Percentiles rank a stretch among this genome's conserved stretches.
phyloP scores from a whole-genome alignment of 306 rosid species.

The Castanea mollissima region DNA sequence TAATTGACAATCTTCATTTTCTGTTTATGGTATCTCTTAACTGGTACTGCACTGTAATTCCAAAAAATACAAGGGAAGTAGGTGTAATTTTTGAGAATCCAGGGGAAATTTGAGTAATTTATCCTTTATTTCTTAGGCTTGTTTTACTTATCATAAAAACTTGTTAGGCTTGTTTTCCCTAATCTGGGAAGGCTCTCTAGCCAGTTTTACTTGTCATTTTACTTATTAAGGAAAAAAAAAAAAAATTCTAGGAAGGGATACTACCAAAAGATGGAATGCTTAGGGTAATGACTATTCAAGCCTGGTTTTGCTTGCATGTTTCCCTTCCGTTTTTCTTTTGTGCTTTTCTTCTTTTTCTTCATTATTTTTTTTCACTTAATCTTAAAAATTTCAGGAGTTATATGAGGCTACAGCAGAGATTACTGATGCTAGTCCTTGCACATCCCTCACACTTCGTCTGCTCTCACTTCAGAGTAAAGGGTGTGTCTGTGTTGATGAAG shows the following conservation, averaged over 20 bases:
- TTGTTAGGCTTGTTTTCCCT: too few species aligned
- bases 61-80: neutral
- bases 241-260: neutral
- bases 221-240: too few species aligned
- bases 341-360: neutral
- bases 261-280: neutral
- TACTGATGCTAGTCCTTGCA: constrained; percentile 68
- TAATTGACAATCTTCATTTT: neutral
- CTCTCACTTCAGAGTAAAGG: constrained; percentile 78
- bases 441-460: constrained; percentile 70
- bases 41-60: neutral
- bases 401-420: constrained; percentile 93
- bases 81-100: neutral
- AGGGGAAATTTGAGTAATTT: neutral
- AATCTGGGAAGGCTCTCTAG: too few species aligned
- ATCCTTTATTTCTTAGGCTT: neutral
- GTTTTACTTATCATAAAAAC: neutral
- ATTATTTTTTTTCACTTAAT: neutral
- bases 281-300: neutral
- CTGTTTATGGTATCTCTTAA: neutral
- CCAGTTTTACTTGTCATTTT: too few species aligned
- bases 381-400: constrained; percentile 50
- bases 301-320: neutral
- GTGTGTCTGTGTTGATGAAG: constrained; percentile 64
- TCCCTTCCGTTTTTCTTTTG: neutral